A percentile compares a stretch with the other conserved stretches of the same genome.
Conservation (phyloP, 2,329 filamentous ascomycete genomes). For the Aspergillus sp. region DNA sequence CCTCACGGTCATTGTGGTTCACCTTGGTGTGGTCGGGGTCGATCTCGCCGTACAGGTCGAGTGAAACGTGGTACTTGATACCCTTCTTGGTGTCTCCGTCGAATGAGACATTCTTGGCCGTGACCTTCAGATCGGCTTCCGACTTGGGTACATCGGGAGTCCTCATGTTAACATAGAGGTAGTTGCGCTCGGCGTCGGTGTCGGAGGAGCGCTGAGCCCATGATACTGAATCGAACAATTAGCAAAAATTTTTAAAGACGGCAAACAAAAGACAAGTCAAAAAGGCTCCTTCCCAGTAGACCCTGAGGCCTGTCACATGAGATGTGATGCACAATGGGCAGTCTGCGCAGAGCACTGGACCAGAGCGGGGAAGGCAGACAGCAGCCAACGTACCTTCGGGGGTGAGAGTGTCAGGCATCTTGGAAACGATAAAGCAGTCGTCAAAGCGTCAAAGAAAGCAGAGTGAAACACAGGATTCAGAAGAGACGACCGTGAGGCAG, state of each 20-base stretch:
- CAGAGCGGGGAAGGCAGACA: slow-evolving; percentile 21
- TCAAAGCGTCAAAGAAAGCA: slow-evolving; percentile 1
- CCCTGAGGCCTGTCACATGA: too few relatives aligned
- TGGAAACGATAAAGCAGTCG: slow-evolving; percentile 6
- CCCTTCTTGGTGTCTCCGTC: slow-evolving; percentile 79
- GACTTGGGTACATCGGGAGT: slow-evolving; percentile 72
- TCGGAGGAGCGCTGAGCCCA: slow-evolving; percentile 94
- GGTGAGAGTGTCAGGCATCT: slow-evolving; percentile 23
- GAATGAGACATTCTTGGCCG: slow-evolving; percentile 68
- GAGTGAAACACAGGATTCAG: slow-evolving; percentile 3
- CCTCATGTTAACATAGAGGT: slow-evolving; percentile 84
- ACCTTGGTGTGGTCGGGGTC: slow-evolving; percentile 74
- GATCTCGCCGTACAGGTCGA: slow-evolving; percentile 87
- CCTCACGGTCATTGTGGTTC: slow-evolving; percentile 77
- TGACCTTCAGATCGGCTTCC: slow-evolving; percentile 73
- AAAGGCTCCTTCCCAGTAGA: too few relatives aligned
- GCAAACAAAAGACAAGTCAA: too few relatives aligned
- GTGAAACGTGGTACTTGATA: slow-evolving; percentile 71
- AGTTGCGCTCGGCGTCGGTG: slow-evolving; percentile 76
- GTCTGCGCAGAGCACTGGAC: slow-evolving; percentile 4
- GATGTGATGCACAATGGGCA: not conserved
- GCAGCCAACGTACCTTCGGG: slow-evolving; percentile 38
- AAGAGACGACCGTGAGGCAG: slow-evolving; percentile 7
- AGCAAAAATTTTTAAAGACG: slow-evolving; percentile 7
- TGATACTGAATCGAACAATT: slow-evolving; percentile 53